Evolutionary conservation across 2,329 filamentous ascomycete genomes (phyloP), one percentile per base, ranked within the genome.

Genomic region (Phyllosticta ampelicida): DNA sequence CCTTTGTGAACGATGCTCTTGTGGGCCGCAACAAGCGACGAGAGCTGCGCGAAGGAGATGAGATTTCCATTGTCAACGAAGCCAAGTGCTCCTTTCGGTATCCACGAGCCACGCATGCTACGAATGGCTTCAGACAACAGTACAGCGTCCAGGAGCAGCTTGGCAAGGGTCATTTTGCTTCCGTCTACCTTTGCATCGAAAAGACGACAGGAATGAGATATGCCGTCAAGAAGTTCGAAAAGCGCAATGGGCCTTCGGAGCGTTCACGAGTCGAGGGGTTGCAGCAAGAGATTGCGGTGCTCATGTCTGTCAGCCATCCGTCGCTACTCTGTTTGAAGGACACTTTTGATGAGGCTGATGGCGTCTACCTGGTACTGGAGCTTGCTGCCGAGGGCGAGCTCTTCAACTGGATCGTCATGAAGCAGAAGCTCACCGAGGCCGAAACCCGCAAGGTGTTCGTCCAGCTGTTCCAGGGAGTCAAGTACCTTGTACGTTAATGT

Each of bases 261-360:
- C 84, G 83, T 62, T 87, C 89, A 18, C 92, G 91, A 71, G 85
- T 86, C 5, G 90, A 96, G 60, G 86, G 89, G 2, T 74, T 97
- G 51, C 90, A 96, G 69, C 91, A 97, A 71, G 95, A 99, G 71
- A 95, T 99, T 69, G 92, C 89, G 20, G 89, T 99, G 16, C 76
- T 99, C 61, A 97, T 96, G 90, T 85, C 90, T n/a, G 90, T 99
- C 61, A 95, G 88, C 69, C 94, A 99, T 71, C 89, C 90, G 3
- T 94, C 95, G 64, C 81, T 99, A 56, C 78, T 99, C 13, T 96
- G 91, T 69, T 77, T 99, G 58, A 96, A 95, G 71, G 91, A 96
- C 64, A 96, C 90, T 0, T 99, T 96, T 70, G 89, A 95, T 67
- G 94, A 99, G 71, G 81, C 81, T 53, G 90, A 94, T 64, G 89